phyloP scores from a whole-genome alignment of 2,329 filamentous ascomycete species.

The Plectosphaerella plurivora region DNA sequence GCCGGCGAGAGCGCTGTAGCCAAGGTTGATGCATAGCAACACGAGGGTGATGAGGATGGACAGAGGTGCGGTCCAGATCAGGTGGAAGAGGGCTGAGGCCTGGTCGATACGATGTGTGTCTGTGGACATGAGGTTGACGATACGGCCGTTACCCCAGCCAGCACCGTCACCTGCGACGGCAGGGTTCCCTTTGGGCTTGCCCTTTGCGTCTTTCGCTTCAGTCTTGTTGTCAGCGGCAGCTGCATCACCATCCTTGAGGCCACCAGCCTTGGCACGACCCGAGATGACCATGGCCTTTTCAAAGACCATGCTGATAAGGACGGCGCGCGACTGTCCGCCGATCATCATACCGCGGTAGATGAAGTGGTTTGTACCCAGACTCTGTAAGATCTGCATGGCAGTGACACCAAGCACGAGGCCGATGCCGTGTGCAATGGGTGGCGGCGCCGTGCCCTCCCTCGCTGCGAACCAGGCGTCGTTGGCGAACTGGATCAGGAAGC shows the following conservation, averaged over 20 bases:
- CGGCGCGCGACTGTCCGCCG: slow-evolving; percentile 76
- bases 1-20: slow-evolving; percentile 83
- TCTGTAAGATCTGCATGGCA: slow-evolving; percentile 79
- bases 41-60: slow-evolving; percentile 73
- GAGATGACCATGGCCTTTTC: slow-evolving; percentile 91
- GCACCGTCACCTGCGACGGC: slow-evolving; percentile 63
- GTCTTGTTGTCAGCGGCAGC: slow-evolving; percentile 28
- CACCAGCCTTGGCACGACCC: slow-evolving; percentile 81
- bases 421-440: slow-evolving; percentile 69
- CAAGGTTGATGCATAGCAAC: slow-evolving; percentile 79
- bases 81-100: slow-evolving; percentile 83
- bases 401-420: slow-evolving; percentile 83
- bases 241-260: slow-evolving; percentile 40
- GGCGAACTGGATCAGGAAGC: slow-evolving; percentile 83
- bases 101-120: slow-evolving; percentile 92
- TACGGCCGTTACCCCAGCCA: slow-evolving; percentile 89
- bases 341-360: slow-evolving; percentile 90
- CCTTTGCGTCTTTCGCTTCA: slow-evolving; percentile 22
- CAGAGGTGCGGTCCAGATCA: slow-evolving; percentile 84
- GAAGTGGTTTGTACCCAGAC: slow-evolving; percentile 81
- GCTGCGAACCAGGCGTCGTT: slow-evolving; percentile 70
- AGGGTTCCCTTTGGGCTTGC: slow-evolving; percentile 30
- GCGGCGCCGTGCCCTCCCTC: slow-evolving; percentile 43
- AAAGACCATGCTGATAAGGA: slow-evolving; percentile 82
- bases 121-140: slow-evolving; percentile 91